Evolutionary conservation across 2,329 filamentous ascomycete genomes (phyloP).

Genomic region (Sporothrix luriei): DNA sequence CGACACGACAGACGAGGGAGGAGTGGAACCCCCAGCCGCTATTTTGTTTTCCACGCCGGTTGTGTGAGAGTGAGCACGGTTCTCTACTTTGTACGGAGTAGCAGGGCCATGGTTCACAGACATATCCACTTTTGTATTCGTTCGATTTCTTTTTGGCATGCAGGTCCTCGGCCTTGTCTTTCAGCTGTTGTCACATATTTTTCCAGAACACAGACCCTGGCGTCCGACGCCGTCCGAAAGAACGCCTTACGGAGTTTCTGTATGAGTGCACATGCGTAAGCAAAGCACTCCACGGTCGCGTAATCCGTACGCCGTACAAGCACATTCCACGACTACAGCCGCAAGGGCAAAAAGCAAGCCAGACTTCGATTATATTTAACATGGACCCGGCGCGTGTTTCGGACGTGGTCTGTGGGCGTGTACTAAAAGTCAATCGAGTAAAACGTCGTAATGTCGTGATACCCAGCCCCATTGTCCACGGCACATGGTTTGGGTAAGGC

Average conservation of each 20-base stretch:
- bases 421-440: not conserved
- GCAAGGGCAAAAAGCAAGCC: not conserved
- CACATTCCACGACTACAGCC: not conserved
- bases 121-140: constrained; percentile 12
- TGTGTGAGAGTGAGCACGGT: constrained; percentile 27
- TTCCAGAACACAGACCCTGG: constrained; percentile 38
- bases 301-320: constrained; percentile 3
- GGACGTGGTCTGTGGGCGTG: not conserved
- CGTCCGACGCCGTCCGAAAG: constrained; percentile 19
- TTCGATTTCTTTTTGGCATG: not conserved
- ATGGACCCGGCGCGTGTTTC: constrained; percentile 17
- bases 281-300: not conserved
- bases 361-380: constrained; percentile 12
- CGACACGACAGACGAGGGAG: constrained; percentile 21
- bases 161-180: not conserved
- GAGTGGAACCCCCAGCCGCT: constrained; percentile 12
- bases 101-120: not conserved
- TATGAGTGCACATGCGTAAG: not conserved
- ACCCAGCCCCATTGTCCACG: not conserved
- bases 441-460: too few species aligned
- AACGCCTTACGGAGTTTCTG: not conserved
- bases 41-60: constrained; percentile 18
- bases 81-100: not conserved
- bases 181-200: constrained; percentile 37
- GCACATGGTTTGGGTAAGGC: constrained; percentile 13